Evolutionary conservation across 1,284 basidiomycete species (phyloP), one percentile per base, ranked within the genome.

Genomic region (Cutaneotrichosporon dermatis): DNA sequence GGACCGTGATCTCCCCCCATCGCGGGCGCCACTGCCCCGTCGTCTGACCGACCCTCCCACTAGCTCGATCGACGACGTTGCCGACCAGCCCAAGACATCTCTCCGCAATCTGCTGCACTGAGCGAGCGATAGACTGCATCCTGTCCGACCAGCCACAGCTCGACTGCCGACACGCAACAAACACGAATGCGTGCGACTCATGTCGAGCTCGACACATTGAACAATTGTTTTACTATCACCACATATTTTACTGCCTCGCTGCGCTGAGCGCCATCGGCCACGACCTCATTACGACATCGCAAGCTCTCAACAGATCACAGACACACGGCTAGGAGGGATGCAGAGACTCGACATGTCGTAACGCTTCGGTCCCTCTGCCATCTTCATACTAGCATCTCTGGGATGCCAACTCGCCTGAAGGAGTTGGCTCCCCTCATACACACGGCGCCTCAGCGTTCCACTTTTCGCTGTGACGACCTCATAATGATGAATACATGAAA

Each of bases 101-200:
- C 54, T 62, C 5, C 57, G 57, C 50, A 62, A 56, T 33, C 54
- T 62, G n/a, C 45, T 62, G 15, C 60, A 62, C 43, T 62, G 48
- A 51, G 6, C n/a, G 6, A 15, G n/a, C n/a, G 15, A 39, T 40
- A 6, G 11, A 6, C 12, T 13, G 12, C 34, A 8, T 34, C 34
- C n/a, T 13, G 8, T 49, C 48, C 48, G 34, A 35, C 34, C 13
- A n/a, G 6, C 8, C 34, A 16, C 9, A 15, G 33, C 35, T 35
- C 48, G 48, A 11, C 48, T 49, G 44, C 7, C 15, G 12, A 9
- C 15, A 45, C 44, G 44, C 44, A n/a, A 45, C 44, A 7, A 16
- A 45, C 44, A 45, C 25, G 44, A 45, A 33, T 44, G 44, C 33
- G 44, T 11, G 44, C 40, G 16, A 16, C 16, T 7, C 44, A 16